A percentile compares a stretch with the other conserved stretches of the same genome.
These are phyloP conservation scores for Anisogramma anomala DNA, from an alignment of 2,329 filamentous ascomycete genomes.

Conservation along the genomic window DNA sequence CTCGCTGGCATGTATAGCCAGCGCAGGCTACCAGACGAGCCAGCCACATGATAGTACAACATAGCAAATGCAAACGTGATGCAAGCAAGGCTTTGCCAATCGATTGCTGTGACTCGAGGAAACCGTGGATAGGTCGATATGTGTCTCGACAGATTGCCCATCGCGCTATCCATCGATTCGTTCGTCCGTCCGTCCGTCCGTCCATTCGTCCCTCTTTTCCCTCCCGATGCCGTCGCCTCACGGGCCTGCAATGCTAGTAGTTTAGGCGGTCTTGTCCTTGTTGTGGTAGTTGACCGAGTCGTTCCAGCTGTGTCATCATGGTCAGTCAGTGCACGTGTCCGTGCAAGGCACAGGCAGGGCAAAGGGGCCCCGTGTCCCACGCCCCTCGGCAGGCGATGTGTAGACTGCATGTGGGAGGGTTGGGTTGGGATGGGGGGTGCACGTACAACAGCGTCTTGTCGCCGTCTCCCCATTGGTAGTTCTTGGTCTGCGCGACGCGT, in stretches of 20 bases:
- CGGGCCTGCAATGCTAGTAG: conserved; percentile 1
- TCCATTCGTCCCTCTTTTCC: background rate
- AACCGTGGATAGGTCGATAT: conserved; percentile 21
- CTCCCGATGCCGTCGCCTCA: background rate
- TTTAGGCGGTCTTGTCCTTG: conserved; percentile 59
- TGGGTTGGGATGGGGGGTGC: background rate
- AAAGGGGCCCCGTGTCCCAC: no score
- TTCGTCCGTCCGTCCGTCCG: background rate
- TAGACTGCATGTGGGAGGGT: background rate
- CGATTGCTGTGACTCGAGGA: conserved; percentile 20
- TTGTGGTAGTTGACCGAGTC: conserved; percentile 93
- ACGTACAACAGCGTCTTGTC: conserved; percentile 48
- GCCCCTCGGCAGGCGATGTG: background rate
- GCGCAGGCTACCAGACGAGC: background rate
- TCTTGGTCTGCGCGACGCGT: conserved; percentile 48
- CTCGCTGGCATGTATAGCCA: background rate
- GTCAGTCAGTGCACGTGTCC: conserved; percentile 14
- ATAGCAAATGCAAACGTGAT: background rate
- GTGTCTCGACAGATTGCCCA: conserved; percentile 9
- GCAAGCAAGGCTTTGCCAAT: conserved; percentile 6
- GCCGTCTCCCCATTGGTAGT: conserved; percentile 88
- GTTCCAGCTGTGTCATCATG: conserved; percentile 63
- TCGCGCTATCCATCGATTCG: conserved; percentile 7
- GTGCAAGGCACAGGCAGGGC: background rate
- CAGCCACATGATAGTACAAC: background rate